Conservation (phyloP, 176 grass and related monocot species). For the Oryza glaberrima region DNA sequence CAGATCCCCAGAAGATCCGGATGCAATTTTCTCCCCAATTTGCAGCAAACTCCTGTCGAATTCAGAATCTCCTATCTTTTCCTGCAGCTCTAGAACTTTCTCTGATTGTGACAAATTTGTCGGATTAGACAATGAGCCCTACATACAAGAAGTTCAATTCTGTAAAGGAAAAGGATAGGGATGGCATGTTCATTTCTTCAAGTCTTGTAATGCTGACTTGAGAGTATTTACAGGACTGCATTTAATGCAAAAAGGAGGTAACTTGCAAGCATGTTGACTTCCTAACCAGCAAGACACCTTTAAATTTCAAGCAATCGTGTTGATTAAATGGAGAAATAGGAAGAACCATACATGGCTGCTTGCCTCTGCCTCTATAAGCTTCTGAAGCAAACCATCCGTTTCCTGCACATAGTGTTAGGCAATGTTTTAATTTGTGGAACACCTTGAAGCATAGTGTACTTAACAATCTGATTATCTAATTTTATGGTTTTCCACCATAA, state of each 20-base stretch:
- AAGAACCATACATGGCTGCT: constrained; percentile 52
- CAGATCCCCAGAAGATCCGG: constrained; percentile 93
- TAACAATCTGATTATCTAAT: not conserved
- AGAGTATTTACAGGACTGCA: not conserved
- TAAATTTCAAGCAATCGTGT: constrained; percentile 14
- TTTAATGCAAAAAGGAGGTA: constrained; percentile 15
- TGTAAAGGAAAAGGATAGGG: constrained; percentile 29
- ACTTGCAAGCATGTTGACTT: constrained; percentile 17
- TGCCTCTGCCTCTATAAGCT: constrained; percentile 62
- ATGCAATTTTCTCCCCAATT: constrained; percentile 75
- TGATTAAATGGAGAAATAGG: constrained; percentile 23
- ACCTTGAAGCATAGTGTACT: constrained; percentile 8
- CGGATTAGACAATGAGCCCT: constrained; percentile 73
- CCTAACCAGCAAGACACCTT: constrained; percentile 25
- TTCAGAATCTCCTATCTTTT: constrained; percentile 69
- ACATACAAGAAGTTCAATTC: constrained; percentile 29
- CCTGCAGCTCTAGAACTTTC: constrained; percentile 56
- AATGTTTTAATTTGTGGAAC: constrained; percentile 47
- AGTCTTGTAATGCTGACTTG: not conserved
- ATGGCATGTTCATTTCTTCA: not conserved
- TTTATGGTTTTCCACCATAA: not conserved
- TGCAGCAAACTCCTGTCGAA: constrained; percentile 78
- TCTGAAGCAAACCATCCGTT: constrained; percentile 74
- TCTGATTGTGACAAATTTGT: constrained; percentile 52
- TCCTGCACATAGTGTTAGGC: constrained; percentile 58